Conservation (phyloP, 2,329 filamentous ascomycete species). For the Rhexocercosporidium sp. region DNA sequence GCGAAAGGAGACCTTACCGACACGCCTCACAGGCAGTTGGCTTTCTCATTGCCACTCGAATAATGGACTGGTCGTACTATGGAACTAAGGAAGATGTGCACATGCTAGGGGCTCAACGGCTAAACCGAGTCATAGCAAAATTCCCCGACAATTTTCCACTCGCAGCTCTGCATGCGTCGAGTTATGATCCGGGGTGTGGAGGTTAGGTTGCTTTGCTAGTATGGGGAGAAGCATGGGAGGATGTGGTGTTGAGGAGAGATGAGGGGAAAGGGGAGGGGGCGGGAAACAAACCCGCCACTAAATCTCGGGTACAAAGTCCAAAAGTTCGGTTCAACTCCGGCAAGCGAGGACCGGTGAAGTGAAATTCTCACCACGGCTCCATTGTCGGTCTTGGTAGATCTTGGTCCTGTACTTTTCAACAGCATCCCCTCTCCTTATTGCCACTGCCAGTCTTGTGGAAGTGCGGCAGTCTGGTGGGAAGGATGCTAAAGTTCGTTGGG, state of each 20-base stretch:
- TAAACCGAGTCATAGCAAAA: not conserved
- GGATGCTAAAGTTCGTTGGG: too few species aligned
- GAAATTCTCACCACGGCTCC: not conserved
- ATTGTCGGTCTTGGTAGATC: not conserved
- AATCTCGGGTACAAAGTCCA: not conserved
- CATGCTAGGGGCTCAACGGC: not conserved
- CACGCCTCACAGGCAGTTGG: conserved; percentile 8
- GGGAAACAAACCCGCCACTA: conserved; percentile 5
- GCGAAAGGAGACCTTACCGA: not conserved
- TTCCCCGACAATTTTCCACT: conserved; percentile 4
- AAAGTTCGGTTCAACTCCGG: not conserved
- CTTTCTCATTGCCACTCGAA: conserved; percentile 4
- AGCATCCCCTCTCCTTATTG: too few species aligned
- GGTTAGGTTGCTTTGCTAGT: not conserved
- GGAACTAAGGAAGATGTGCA: not conserved
- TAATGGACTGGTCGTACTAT: not conserved
- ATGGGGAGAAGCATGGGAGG: not conserved
- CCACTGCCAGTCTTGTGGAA: too few species aligned
- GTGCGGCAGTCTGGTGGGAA: too few species aligned
- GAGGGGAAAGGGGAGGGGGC: not conserved
- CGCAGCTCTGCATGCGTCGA: not conserved
- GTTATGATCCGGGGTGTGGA: not conserved
- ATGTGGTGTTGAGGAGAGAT: conserved; percentile 6
- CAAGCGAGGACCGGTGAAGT: not conserved
- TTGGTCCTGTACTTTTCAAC: too few species aligned